Percentiles rank a stretch among this genome's conserved stretches.
Conservation (phyloP, 2,329 filamentous ascomycete species). For the Arthrobotrys megalospora region DNA sequence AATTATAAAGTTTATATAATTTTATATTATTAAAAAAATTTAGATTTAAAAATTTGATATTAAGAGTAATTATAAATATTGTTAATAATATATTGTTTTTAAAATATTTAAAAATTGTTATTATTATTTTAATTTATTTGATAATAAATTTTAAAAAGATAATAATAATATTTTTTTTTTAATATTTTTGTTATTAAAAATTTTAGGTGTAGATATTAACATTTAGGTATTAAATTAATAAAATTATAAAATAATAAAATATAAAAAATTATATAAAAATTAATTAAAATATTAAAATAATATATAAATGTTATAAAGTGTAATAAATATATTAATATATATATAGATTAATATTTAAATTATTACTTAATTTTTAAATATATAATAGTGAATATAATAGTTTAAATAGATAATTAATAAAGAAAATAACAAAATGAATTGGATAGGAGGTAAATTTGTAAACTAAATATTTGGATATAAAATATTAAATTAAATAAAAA, state of each 20-base stretch:
- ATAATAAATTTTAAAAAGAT: not conserved
- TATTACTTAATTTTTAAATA: no score
- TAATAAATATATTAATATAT: not conserved
- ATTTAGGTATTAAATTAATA: slow-evolving; percentile 23
- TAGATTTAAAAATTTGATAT: not conserved
- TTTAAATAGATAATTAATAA: no score
- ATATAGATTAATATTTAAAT: not conserved
- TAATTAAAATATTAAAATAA: slow-evolving; percentile 14
- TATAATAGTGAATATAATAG: no score
- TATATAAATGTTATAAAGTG: not conserved
- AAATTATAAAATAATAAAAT: slow-evolving; percentile 20
- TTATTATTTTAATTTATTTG: slow-evolving; percentile 13
- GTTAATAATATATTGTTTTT: slow-evolving; percentile 2
- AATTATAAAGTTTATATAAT: not conserved
- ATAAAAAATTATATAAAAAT: slow-evolving; percentile 7
- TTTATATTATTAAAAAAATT: slow-evolving; percentile 2
- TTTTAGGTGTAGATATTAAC: not conserved
- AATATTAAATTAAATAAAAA: no score
- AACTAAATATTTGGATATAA: no score
- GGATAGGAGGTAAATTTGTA: no score
- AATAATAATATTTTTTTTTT: slow-evolving; percentile 1
- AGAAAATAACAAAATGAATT: no score
- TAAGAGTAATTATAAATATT: slow-evolving; percentile 1
- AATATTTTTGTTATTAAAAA: slow-evolving; percentile 13
- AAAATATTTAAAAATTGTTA: slow-evolving; percentile 16